Base-by-base conservation (phyloP, 768 basidiomycete species). In the Boletus eberwhitei region DNA sequence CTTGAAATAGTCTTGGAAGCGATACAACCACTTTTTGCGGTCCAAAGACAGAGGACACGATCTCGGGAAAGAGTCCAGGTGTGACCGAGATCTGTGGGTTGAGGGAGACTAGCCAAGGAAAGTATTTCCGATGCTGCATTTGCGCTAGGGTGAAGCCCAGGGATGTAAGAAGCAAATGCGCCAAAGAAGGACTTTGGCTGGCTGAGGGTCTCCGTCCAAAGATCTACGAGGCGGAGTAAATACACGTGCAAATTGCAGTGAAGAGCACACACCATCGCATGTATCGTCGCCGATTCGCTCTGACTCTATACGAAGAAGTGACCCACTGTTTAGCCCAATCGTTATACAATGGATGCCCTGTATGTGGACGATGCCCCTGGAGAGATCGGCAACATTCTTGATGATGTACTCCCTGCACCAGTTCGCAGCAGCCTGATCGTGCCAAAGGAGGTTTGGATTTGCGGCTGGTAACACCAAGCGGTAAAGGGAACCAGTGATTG, bases 21-120 rank as follows among this genome's bases (percentile, higher is more conserved):
- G n/a, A 87, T 78, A 65, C 90, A 87, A 41, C 86, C 86, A 51
- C 83, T 76, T 67, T 86, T 82, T 29, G 85, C 78, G 59, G 88
- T 87, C 94, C 94, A 98, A 40, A 90, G 75, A 37, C 93, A 81
- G 39, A 98, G 76, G 34, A 85, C 87, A 51, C 88, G 81, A 74
- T 97, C 93, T 51, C 93, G 79, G 9, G 94, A 93, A 39, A 98
- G 78, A 2, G 93, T 87, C 83, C 91, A 96, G 21, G 87, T 74
- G 61, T 89, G 78, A 35, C 78, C 80, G 53, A 88, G 77, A 65
- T 89, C 88, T 14, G 86, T 87, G 17, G 88, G 88, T 72, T 85
- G 87, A 39, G 87, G 82, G 68, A 86, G 80, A 41, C 84, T 84
- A 7, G 89, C 81, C 38, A 91, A 75, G 41, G 88, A 83, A 44